Evolutionary conservation across 306 rosid genomes (phyloP).

Genomic region (Leucaena leucocephala): DNA sequence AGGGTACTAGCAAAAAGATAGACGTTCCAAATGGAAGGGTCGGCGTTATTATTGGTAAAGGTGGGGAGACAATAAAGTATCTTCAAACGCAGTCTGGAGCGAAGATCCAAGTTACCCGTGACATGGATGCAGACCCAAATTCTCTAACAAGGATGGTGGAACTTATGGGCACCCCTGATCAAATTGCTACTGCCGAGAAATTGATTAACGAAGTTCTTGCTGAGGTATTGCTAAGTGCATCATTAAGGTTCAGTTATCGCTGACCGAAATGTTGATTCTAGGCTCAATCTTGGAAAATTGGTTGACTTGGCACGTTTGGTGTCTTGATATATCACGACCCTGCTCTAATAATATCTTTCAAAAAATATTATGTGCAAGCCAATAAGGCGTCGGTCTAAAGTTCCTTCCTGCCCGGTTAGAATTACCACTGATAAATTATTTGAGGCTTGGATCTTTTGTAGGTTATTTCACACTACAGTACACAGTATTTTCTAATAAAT

Average conservation of each 20-base stretch:
- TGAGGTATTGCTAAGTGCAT: constrained; percentile 54
- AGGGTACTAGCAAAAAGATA: constrained; percentile 76
- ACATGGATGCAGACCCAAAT: constrained; percentile 82
- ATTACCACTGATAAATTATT: not conserved
- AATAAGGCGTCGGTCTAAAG: not conserved
- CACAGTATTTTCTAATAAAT: not conserved
- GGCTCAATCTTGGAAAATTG: not conserved
- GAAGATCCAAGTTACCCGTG: constrained; percentile 94
- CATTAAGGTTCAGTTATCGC: not conserved
- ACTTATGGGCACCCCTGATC: constrained; percentile 85
- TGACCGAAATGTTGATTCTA: not conserved
- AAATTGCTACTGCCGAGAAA: constrained; percentile 82
- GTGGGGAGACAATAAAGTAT: constrained; percentile 94
- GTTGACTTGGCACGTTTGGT: not conserved
- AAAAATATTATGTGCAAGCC: not conserved
- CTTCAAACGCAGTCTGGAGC: constrained; percentile 96
- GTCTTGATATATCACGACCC: not conserved
- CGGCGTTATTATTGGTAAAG: constrained; percentile 95
- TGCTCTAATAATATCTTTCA: not conserved
- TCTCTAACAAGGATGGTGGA: constrained; percentile 71
- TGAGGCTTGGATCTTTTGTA: not conserved
- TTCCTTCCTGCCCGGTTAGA: not conserved
- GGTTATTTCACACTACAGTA: not conserved
- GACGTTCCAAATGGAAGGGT: constrained; percentile 94
- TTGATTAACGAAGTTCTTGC: constrained; percentile 86